Conservation (phyloP, 805 yeast species). For the Cyberlindnera americana region DNA sequence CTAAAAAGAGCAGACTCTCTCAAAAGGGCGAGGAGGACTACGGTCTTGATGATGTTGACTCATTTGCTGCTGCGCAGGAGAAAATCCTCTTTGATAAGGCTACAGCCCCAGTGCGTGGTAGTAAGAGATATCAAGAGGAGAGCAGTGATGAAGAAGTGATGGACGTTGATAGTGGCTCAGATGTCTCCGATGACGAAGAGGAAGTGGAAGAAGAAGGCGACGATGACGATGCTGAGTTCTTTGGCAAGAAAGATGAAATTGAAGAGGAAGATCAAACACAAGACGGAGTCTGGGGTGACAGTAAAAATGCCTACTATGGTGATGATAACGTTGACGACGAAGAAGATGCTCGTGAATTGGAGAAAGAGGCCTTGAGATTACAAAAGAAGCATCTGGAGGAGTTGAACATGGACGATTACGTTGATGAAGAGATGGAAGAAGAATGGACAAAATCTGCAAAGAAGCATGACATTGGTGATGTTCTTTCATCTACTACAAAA, state of each 20-base stretch:
- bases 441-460: constrained; percentile 71
- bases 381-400: constrained; percentile 80
- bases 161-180: constrained; percentile 35
- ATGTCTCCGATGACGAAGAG: constrained; percentile 46
- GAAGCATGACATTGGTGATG: constrained; percentile 40
- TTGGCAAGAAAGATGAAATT: constrained; percentile 30
- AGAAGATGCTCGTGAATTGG: constrained; percentile 72
- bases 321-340: constrained; percentile 55
- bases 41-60: constrained; percentile 66
- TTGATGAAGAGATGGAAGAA: constrained; percentile 73
- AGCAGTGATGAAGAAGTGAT: constrained; percentile 49
- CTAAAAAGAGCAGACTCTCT: constrained; percentile 15
- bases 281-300: constrained; percentile 46
- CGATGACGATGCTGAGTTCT: constrained; percentile 31
- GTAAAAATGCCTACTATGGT: constrained; percentile 47
- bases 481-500: constrained; percentile 17
- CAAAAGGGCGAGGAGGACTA: constrained; percentile 30
- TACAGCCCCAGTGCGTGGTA: constrained; percentile 36
- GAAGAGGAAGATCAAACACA: constrained; percentile 32
- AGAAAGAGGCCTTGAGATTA: constrained; percentile 81
- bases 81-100: constrained; percentile 55
- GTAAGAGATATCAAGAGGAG: constrained; percentile 40
- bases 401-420: constrained; percentile 67
- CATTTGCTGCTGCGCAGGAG: constrained; percentile 58
- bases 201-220: constrained; percentile 33